Evolutionary conservation across 2,329 filamentous ascomycete genomes (phyloP), one percentile per base, ranked within the genome.

Genomic region (Alternaria consortialis): DNA sequence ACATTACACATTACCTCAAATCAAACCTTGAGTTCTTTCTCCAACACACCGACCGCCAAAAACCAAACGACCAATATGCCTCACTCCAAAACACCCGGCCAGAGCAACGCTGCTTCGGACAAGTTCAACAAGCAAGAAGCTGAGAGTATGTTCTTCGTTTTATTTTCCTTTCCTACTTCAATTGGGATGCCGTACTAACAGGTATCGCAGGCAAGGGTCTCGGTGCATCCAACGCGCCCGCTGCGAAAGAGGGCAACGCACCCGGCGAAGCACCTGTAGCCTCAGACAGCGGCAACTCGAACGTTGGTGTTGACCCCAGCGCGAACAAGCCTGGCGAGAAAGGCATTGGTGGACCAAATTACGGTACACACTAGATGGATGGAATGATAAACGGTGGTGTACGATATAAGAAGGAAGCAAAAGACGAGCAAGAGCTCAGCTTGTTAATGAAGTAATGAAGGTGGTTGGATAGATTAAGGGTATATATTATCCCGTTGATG

Each of bases 21-120:
- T 13, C 32, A 50, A 31, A 44, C 27, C 27, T 23, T 23, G 6
- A 11, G 4, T 23, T n/a, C 29, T 15, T 23, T 7, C 5, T 7
- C 7, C 36, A 9, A 17, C 17, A 32, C 9, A 5, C 51, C 20
- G 20, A 17, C 36, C 31, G 42, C 27, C 29, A 32, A 23, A 32
- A 23, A 42, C 20, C 39, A 34, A 17, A 51, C 5, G 7, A 11
- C 29, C 47, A 37, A 36, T 2, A 61, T 65, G 66, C 61, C 66
- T 57, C 64, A 66, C 64, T 66, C 59, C 59, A 68, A 67, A 55
- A 67, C 66, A 51, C 59, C 64, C 39, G 64, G 66, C 47, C 60
- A 67, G 54, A 65, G 60, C 34, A 67, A 67, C 37, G 64, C 66
- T 44, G 64, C 64, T 39, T 65, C 62, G 7, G 66, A 65, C 37